Conservation (phyloP, 768 basidiomycete species). For the Kwoniella sp. region DNA sequence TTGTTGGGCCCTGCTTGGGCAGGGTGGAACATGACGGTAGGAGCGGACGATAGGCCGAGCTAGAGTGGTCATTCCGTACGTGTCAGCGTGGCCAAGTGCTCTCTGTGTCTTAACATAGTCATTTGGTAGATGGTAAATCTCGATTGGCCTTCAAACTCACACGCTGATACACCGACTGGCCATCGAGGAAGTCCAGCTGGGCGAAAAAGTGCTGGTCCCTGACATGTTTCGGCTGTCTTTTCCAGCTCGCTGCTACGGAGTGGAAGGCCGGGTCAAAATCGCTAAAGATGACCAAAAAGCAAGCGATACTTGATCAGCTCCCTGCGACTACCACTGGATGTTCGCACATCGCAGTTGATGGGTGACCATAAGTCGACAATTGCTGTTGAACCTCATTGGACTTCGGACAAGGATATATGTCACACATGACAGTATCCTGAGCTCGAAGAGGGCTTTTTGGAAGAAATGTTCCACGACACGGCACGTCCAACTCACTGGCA, state of each 20-base stretch:
- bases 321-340: no score
- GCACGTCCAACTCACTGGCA: constrained; percentile 71
- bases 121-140: no score
- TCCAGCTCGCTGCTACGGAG: constrained; percentile 84
- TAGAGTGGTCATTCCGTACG: constrained; percentile 57
- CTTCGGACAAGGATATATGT: no score
- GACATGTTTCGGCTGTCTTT: constrained; percentile 63
- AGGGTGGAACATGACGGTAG: constrained; percentile 76
- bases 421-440: no score
- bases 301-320: no score
- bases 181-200: constrained; percentile 82
- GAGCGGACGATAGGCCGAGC: constrained; percentile 82
- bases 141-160: no score
- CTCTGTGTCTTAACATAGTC: no score
- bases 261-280: constrained; percentile 82
- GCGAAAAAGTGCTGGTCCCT: constrained; percentile 89
- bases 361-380: no score
- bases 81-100: not conserved
- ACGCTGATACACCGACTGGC: constrained; percentile 74
- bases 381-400: no score
- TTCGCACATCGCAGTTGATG: no score
- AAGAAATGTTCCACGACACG: not conserved
- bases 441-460: no score
- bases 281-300: no score
- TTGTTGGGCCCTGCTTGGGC: constrained; percentile 71